phyloP scores from a whole-genome alignment of 2,329 filamentous ascomycete genomes.

The Clonostachys rosea region DNA sequence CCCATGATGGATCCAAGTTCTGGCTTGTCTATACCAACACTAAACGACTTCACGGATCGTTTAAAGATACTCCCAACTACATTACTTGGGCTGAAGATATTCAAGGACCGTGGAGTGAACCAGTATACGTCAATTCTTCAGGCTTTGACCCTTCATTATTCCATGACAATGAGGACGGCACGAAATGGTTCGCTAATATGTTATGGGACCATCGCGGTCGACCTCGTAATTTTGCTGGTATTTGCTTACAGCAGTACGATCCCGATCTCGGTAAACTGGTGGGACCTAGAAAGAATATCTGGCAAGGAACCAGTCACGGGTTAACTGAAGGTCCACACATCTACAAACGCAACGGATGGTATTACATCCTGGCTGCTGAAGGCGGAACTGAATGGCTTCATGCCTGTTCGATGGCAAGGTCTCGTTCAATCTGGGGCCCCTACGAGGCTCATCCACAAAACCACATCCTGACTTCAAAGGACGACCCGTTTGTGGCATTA shows the following conservation, averaged over 20 bases:
- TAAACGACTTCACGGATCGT: slow-evolving; percentile 62
- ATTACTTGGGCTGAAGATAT: slow-evolving; percentile 49
- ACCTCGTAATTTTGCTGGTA: slow-evolving; percentile 47
- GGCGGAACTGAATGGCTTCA: slow-evolving; percentile 58
- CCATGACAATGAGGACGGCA: slow-evolving; percentile 50
- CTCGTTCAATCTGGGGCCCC: slow-evolving; percentile 50
- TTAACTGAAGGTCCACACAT: slow-evolving; percentile 55
- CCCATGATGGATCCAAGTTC: slow-evolving; percentile 54
- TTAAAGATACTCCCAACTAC: slow-evolving; percentile 62
- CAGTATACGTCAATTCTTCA: slow-evolving; percentile 53
- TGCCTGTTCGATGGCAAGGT: slow-evolving; percentile 52
- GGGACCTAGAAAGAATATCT: slow-evolving; percentile 51
- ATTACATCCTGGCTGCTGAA: slow-evolving; percentile 56
- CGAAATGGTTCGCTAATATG: slow-evolving; percentile 55
- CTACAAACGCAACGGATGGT: slow-evolving; percentile 53
- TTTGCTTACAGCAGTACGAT: slow-evolving; percentile 54
- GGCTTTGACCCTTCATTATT: slow-evolving; percentile 60
- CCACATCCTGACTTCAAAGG: slow-evolving; percentile 49
- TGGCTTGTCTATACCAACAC: slow-evolving; percentile 64
- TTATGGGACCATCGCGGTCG: slow-evolving; percentile 47
- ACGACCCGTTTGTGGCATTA: slow-evolving; percentile 39
- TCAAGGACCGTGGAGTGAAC: slow-evolving; percentile 58
- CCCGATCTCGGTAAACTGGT: slow-evolving; percentile 40
- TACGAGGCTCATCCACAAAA: slow-evolving; percentile 57
- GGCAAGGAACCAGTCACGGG: slow-evolving; percentile 46